Base-by-base conservation (phyloP, 129 eudicot species). In the Rutidosis leptorrhynchoides region DNA sequence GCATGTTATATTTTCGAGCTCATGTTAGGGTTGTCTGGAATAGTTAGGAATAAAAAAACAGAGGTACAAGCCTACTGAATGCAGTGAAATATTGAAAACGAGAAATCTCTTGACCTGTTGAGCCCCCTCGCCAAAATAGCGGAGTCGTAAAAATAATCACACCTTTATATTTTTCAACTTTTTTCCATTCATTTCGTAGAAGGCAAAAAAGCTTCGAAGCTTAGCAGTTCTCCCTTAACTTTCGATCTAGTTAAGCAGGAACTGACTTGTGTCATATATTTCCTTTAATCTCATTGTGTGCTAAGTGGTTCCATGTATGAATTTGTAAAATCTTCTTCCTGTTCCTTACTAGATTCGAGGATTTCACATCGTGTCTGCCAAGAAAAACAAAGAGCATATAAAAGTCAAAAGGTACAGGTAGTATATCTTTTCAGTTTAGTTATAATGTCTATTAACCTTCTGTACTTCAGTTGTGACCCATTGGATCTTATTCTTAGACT, bases 391-490 rank as follows among this genome's bases (percentile, higher is more conserved):
- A 79, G 82, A 70, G 73, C 78, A 22, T 11, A 67, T 43, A 87
- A 83, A 79, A 82, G 72, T 69, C 75, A 83, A 78, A 90, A 90
- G 97, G 97, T 90, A 83, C 22, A 0, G 10, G 12, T 12, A 58
- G 56, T 63, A 73, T 46, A 23, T 65, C 76, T 56, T 58, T 12
- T 40, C 33, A 35, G 51, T 64, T 23, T 11, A 30, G 58, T 45
- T 64, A 17, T 66, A n/a, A 2, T 70, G 19, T 48, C 24, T 58
- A 32, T 65, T 22, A 46, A 56, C 24, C 37, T 28, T 59, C 33
- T 54, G 61, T 68, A 6, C 37, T 24, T 19, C 29, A 16, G 23
- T 43, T 56, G 19, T 77, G 62, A 46, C 58, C 62, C 45, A 63
- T 7, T 32, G 56, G 59, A 51, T 42, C 28, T 35, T 4, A 52